Base-by-base conservation (phyloP, 495 filamentous ascomycete genomes). In the Hypoxylon cercidicola region DNA sequence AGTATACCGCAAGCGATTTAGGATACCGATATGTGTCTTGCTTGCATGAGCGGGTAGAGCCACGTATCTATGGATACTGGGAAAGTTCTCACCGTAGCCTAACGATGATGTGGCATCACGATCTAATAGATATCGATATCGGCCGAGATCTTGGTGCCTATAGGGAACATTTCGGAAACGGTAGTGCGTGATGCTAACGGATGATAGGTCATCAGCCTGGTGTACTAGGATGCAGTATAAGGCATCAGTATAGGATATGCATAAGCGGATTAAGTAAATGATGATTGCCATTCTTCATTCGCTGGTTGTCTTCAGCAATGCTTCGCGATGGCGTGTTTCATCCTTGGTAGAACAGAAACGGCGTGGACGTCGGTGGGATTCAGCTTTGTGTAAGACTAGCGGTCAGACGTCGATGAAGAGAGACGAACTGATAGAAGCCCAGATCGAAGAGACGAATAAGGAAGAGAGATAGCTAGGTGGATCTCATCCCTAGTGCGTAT, bases 371-470 rank as follows among this genome's bases (percentile, higher is more conserved):
- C 44, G 37, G 63, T 23, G 55, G 63, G 56, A 66, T 66, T 50
- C 40, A 44, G 41, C 15, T 2, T 15, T 30, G 25, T 50, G 63
- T 66, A 28, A 66, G 63, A 66, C 56, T 60, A 45, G 63, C 63
- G 63, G 63, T 60, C 44, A 56, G 57, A 34, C 30, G 40, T 28
- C 40, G 18, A 46, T 46, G 23, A 47, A 46, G 21, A 46, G 21
- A 47, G 45, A 49, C 37, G 51, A 32, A n/a, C 21, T 44, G 45
- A 55, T 52, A 54, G 40, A 39, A 39, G 19, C 18, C 48, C 19
- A 28, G n/a, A 4, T 18, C 3, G 45, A 32, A 48, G 19, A 48
- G 45, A 11, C 55, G 62, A 65, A 65, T 65, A 25, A 59, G 54
- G 46, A 49, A 20, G 48, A 13, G 23, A 54, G 51, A 56, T 12